Conservation (phyloP, 331 rosid genomes). For the Malus hybrid region DNA sequence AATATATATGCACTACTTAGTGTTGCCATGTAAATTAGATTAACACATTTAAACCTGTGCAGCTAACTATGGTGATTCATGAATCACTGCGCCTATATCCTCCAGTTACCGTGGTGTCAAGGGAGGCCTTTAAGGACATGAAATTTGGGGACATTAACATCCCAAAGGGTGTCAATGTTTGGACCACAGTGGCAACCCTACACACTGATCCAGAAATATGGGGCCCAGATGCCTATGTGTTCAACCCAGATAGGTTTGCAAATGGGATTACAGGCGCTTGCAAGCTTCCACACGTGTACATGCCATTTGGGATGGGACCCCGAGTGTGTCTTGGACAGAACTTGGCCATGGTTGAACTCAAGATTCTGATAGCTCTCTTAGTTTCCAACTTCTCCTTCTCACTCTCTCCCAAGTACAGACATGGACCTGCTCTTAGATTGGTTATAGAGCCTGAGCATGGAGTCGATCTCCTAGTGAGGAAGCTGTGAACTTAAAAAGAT, state of each 20-base stretch:
- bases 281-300: constrained; percentile 34
- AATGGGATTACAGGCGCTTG: constrained; percentile 36
- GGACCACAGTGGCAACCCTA: constrained; percentile 13
- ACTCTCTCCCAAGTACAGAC: constrained; percentile 29
- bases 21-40: too few species aligned
- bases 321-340: constrained; percentile 40
- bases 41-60: too few species aligned
- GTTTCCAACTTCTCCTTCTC: constrained; percentile 30
- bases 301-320: constrained; percentile 50
- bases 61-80: constrained; percentile 39
- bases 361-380: constrained; percentile 28
- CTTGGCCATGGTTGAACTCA: constrained; percentile 41
- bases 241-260: constrained; percentile 41
- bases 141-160: constrained; percentile 29
- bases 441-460: constrained; percentile 38
- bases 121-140: constrained; percentile 36
- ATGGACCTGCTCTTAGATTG: constrained; percentile 19
- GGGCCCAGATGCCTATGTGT: constrained; percentile 27
- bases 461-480: constrained; percentile 25
- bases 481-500: constrained; percentile 5
- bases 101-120: constrained; percentile 22
- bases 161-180: constrained; percentile 30
- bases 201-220: constrained; percentile 29
- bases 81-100: constrained; percentile 42
- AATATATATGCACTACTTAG: too few species aligned